phyloP scores from a whole-genome alignment of 768 basidiomycete genomes.

The Phanerochaete carnosa region DNA sequence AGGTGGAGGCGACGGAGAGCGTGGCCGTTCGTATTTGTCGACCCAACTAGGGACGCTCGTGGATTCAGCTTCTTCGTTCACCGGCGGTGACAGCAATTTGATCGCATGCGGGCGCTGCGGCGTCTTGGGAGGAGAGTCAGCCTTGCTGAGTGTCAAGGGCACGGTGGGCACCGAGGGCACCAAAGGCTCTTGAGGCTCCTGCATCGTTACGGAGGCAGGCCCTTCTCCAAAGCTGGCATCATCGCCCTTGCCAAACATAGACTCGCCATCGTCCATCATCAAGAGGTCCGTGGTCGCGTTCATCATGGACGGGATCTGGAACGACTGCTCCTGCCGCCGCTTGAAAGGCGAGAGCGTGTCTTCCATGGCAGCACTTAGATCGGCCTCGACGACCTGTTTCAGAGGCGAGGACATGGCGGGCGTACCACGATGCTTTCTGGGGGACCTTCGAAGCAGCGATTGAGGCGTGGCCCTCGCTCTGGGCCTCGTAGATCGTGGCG shows the following conservation, averaged over 20 bases:
- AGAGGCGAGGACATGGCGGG: conserved; percentile 19
- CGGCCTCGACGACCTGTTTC: conserved; percentile 10
- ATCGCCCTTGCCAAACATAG: conserved; percentile 6
- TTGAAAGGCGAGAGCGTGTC: conserved; percentile 11
- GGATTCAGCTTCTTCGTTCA: background rate
- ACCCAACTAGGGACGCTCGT: background rate
- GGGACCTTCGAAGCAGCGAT: conserved; percentile 11
- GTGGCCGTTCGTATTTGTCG: background rate
- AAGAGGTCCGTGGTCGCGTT: conserved; percentile 10
- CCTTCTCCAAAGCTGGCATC: conserved; percentile 8
- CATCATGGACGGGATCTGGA: conserved; percentile 16
- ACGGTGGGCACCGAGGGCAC: conserved; percentile 36
- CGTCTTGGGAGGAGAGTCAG: background rate
- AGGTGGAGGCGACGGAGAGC: background rate
- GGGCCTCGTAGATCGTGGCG: conserved; percentile 16
- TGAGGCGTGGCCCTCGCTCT: conserved; percentile 4
- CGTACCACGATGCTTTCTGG: conserved; percentile 8
- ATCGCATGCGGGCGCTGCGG: background rate
- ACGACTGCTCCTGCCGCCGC: conserved; percentile 17
- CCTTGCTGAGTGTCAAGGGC: conserved; percentile 30
- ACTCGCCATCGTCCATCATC: conserved; percentile 9
- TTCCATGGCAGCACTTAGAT: conserved; percentile 16
- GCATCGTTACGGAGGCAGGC: background rate
- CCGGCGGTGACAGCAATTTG: background rate
- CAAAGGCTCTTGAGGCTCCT: conserved; percentile 26